Percentiles rank a stretch among this genome's conserved stretches.
phyloP scores from a whole-genome alignment of 495 filamentous ascomycete species.

The Aspergillus saccharolyticus region DNA sequence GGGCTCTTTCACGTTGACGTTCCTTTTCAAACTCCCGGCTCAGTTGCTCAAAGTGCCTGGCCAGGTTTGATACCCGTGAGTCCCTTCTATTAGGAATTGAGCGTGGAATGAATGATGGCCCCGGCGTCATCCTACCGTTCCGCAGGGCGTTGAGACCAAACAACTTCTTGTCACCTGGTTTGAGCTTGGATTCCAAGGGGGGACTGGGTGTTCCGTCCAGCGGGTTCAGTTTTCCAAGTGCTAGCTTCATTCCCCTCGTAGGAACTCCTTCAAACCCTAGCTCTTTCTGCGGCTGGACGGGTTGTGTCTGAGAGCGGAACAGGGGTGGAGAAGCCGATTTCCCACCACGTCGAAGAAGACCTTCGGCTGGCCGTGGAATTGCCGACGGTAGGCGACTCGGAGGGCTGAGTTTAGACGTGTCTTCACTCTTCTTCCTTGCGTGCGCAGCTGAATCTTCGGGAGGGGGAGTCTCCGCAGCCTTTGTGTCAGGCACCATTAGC shows the following conservation, averaged over 20 bases:
- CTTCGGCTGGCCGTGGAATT: conserved; percentile 49
- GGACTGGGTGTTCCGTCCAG: conserved; percentile 19
- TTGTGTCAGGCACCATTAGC: conserved; percentile 10
- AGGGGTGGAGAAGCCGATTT: conserved; percentile 59
- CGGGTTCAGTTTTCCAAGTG: conserved; percentile 19
- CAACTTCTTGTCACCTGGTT: conserved; percentile 64
- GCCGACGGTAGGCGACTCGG: conserved; percentile 35
- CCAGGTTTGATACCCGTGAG: conserved; percentile 76
- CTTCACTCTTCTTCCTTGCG: conserved; percentile 11
- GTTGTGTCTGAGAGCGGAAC: conserved; percentile 66
- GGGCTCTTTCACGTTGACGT: conserved; percentile 75
- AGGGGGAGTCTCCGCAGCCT: neutral
- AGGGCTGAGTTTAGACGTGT: conserved; percentile 8
- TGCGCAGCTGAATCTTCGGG: conserved; percentile 1
- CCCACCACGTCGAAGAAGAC: conserved; percentile 32
- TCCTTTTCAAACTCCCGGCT: conserved; percentile 97
- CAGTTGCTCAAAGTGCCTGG: conserved; percentile 93
- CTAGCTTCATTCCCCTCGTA: conserved; percentile 21
- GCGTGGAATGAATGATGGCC: conserved; percentile 80
- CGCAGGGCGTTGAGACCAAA: conserved; percentile 59
- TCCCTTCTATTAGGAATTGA: conserved; percentile 66
- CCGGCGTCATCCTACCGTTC: conserved; percentile 49
- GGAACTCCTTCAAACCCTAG: conserved; percentile 16
- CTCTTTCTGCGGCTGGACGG: conserved; percentile 40
- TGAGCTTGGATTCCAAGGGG: conserved; percentile 26